Percentiles rank a stretch among this genome's conserved stretches.
Conservation (phyloP, 2,329 filamentous ascomycete species). For the Ophiostoma sp. region DNA sequence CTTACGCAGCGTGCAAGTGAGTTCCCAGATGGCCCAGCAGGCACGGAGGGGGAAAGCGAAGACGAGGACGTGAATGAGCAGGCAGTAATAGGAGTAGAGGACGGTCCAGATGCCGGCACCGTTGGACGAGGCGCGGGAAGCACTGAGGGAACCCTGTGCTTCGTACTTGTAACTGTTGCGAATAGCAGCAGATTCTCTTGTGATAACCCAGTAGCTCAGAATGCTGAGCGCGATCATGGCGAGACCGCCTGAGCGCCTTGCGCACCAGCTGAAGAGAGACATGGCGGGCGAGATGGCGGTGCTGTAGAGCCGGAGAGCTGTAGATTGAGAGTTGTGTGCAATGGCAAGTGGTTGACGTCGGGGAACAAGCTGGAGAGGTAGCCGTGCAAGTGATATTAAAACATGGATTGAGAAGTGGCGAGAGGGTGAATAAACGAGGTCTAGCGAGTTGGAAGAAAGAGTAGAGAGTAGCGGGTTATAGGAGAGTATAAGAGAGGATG, state of each 20-base stretch:
- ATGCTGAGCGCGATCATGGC: constrained; percentile 47
- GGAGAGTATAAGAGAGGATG: not conserved
- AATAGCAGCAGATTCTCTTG: constrained; percentile 43
- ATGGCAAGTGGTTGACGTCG: not conserved
- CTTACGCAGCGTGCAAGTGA: constrained; percentile 48
- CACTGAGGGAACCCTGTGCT: constrained; percentile 38
- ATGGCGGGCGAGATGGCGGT: constrained; percentile 35
- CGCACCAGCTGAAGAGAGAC: constrained; percentile 51
- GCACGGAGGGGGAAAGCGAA: constrained; percentile 58
- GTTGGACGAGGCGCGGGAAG: constrained; percentile 34
- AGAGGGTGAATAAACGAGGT: not conserved
- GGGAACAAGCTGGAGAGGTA: not conserved
- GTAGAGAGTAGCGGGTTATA: not conserved
- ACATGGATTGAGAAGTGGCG: not conserved
- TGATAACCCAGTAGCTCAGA: constrained; percentile 53
- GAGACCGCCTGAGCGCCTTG: constrained; percentile 50
- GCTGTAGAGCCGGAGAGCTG: not conserved
- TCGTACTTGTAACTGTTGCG: constrained; percentile 43
- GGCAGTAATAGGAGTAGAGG: constrained; percentile 59
- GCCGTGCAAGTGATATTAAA: not conserved
- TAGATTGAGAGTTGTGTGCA: not conserved
- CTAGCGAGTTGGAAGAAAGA: not conserved
- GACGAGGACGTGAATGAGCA: constrained; percentile 60
- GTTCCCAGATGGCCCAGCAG: constrained; percentile 55
- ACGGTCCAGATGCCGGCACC: constrained; percentile 49